phyloP scores from a whole-genome alignment of 2,329 filamentous ascomycete genomes.

The Dichotomopilus funicola region DNA sequence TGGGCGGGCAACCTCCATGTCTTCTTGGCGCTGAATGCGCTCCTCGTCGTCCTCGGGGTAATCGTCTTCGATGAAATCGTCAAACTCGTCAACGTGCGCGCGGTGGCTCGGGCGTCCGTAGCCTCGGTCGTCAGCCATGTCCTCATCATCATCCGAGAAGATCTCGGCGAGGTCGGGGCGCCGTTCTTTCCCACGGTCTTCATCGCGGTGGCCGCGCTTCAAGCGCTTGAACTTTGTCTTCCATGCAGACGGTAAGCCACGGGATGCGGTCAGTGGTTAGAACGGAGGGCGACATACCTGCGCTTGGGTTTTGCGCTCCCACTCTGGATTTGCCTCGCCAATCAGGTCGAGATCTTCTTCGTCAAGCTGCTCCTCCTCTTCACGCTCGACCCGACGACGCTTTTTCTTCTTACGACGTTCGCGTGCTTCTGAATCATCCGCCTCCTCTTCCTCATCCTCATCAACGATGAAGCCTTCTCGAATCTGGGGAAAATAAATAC shows the following conservation, averaged over 20 bases:
- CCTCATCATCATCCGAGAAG: constrained; percentile 91
- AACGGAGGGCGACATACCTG: constrained; percentile 51
- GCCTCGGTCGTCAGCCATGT: constrained; percentile 49
- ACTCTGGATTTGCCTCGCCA: constrained; percentile 69
- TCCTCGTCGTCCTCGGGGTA: constrained; percentile 82
- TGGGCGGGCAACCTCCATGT: constrained; percentile 81
- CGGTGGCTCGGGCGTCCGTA: constrained; percentile 50
- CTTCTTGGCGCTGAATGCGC: constrained; percentile 67
- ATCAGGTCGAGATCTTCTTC: constrained; percentile 96
- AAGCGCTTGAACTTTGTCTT: constrained; percentile 93
- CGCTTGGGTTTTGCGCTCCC: constrained; percentile 57
- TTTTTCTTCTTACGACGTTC: constrained; percentile 64
- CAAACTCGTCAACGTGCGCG: constrained; percentile 69
- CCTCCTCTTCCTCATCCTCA: constrained; percentile 73
- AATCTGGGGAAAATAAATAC: constrained; percentile 48
- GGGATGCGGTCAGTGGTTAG: neutral
- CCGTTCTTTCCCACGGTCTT: constrained; percentile 51
- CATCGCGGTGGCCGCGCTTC: constrained; percentile 79
- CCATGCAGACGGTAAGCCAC: constrained; percentile 5
- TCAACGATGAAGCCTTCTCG: constrained; percentile 95
- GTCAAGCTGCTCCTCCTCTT: constrained; percentile 82
- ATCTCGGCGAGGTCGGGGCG: constrained; percentile 80
- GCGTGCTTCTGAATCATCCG: constrained; percentile 51
- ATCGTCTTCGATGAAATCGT: constrained; percentile 96
- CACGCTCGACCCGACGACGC: constrained; percentile 67